Evolutionary conservation across 2,329 filamentous ascomycete species (phyloP), one percentile per base, ranked within the genome.

Genomic region (Exutisphaerella laricina): DNA sequence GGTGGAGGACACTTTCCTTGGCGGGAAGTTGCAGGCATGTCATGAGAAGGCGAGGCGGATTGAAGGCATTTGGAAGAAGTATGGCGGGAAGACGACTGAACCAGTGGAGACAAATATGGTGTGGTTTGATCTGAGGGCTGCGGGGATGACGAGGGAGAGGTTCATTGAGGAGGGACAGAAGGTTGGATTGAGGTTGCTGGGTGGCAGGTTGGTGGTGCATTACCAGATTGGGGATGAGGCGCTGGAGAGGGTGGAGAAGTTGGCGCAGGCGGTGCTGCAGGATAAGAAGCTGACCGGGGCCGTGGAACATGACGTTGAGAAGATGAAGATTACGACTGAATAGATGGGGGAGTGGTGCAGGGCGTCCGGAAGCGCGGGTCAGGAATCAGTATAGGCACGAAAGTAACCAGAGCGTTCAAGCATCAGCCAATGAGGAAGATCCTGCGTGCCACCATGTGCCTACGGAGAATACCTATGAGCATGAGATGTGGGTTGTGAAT

Each of bases 101-200:
- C 82, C 84, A 0, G 82, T 85, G 1, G 82, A 94, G 59, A 94
- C 88, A n/a, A 94, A 94, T 66, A 94, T 94, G 85, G 79, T 87
- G 23, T 94, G 86, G 87, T 59, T 94, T 45, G 82, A 94, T 62
- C 68, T 92, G 12, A 74, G 79, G 21, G 73, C 74, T 1, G 75
- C 77, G 8, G 76, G 77, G 0, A 61, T 82, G 22, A 66, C 69
- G 3, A 61, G 61, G 4, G 70, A 75, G 39, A 69, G 74, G 29
- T 76, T 81, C 47, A 71, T 75, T 7, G 68, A 71, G 43, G 63
- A 76, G 26, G 79, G 72, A 2, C 65, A 75, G 48, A 71, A 76
- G 54, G 71, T 76, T 41, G 81, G 81, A 0, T 53, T 86, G 42
- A 73, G 68, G 49, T 58, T 82, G 10, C 53, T 70, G 7, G 77